Evolutionary conservation across 257 asterid species (phyloP).

Genomic region (Osmanthus fragrans): DNA sequence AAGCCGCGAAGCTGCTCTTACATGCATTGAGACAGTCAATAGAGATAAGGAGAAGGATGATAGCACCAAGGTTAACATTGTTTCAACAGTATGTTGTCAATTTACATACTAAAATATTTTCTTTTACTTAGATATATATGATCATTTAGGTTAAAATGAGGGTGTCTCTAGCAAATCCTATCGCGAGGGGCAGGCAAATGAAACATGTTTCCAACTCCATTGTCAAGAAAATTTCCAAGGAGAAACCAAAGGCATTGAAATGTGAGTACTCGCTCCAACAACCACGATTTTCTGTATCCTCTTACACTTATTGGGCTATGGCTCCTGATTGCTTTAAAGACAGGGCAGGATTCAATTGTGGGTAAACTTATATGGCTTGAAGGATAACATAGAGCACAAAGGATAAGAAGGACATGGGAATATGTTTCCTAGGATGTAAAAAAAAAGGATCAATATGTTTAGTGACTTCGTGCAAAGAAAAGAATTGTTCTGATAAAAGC

Average conservation of each 20-base stretch:
- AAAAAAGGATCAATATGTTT: too few relatives aligned
- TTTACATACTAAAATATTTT: neutral
- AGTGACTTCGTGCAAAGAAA: neutral
- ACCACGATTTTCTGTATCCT: neutral
- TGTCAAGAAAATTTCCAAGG: slow-evolving; percentile 33
- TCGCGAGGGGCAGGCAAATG: slow-evolving; percentile 37
- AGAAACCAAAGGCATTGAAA: slow-evolving; percentile 30
- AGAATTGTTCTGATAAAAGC: neutral
- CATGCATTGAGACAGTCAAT: slow-evolving; percentile 56
- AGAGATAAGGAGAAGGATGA: slow-evolving; percentile 41
- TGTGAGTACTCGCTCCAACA: slow-evolving; percentile 38
- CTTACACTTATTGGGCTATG: slow-evolving; percentile 8
- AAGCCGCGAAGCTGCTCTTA: slow-evolving; percentile 66
- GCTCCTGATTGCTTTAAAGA: slow-evolving; percentile 9
- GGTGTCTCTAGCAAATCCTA: slow-evolving; percentile 65
- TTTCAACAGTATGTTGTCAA: neutral
- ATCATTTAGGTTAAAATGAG: slow-evolving; percentile 48
- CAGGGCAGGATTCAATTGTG: neutral
- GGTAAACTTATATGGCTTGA: neutral
- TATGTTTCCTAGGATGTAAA: neutral
- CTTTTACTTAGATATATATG: slow-evolving; percentile 21
- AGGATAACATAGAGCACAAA: neutral
- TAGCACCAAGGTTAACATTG: slow-evolving; percentile 42
- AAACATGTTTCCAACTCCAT: slow-evolving; percentile 30
- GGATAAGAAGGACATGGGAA: neutral